Percentiles rank a stretch among this genome's conserved stretches.
Conservation (phyloP, 1,139 yeast genomes). For the Geotrichum klebahnii region DNA sequence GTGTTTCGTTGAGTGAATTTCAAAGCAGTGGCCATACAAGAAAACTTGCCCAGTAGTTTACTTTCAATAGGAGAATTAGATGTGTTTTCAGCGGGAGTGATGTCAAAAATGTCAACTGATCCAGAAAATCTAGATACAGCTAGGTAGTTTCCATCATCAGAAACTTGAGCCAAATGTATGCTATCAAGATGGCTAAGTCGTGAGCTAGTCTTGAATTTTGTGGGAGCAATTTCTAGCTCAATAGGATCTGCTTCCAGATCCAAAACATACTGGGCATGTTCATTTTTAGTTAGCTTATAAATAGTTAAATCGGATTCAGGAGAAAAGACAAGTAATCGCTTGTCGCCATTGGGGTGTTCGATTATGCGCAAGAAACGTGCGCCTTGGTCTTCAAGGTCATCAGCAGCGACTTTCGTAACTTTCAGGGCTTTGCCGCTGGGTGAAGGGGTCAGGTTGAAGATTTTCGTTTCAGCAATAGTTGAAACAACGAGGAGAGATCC, state of each 20-base stretch:
- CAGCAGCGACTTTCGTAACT: slow-evolving; percentile 33
- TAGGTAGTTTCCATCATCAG: slow-evolving; percentile 45
- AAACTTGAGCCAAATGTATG: slow-evolving; percentile 51
- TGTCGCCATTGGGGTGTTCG: slow-evolving; percentile 15
- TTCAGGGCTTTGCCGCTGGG: slow-evolving; percentile 18
- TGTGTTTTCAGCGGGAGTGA: slow-evolving; percentile 18
- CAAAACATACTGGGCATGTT: slow-evolving; percentile 17
- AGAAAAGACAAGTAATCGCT: slow-evolving; percentile 51
- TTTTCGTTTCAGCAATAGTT: slow-evolving; percentile 61
- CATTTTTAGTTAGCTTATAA: slow-evolving; percentile 41
- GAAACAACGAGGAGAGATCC: slow-evolving; percentile 69
- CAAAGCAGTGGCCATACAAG: slow-evolving; percentile 60
- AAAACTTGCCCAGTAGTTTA: slow-evolving; percentile 46
- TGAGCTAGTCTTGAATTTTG: slow-evolving; percentile 41
- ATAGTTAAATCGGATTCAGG: slow-evolving; percentile 61
- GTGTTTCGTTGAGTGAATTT: slow-evolving; percentile 52
- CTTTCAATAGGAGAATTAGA: slow-evolving; percentile 18
- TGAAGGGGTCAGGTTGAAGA: slow-evolving; percentile 53
- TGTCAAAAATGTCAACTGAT: slow-evolving; percentile 53
- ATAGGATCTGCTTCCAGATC: slow-evolving; percentile 20
- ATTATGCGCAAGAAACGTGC: slow-evolving; percentile 42
- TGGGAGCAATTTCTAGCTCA: slow-evolving; percentile 22
- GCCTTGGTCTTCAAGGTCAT: slow-evolving; percentile 50
- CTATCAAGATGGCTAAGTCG: slow-evolving; percentile 38
- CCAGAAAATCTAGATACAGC: slow-evolving; percentile 65